phyloP scores from a whole-genome alignment of 179 eudicot species.

The Nepenthes alata region DNA sequence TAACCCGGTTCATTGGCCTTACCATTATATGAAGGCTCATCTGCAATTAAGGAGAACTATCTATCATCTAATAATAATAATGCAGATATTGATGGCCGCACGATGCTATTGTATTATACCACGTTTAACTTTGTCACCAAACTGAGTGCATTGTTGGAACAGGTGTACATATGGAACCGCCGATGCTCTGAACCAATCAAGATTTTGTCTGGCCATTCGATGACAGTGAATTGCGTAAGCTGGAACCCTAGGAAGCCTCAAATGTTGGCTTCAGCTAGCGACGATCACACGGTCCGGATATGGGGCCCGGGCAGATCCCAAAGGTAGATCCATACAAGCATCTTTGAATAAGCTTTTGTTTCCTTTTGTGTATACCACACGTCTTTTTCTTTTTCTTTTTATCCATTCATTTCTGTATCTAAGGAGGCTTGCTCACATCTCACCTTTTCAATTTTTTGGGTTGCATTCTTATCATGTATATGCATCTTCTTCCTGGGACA shows the following conservation, averaged over 20 bases:
- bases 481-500: not conserved
- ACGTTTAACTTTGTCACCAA: not conserved
- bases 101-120: not conserved
- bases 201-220: constrained; percentile 60
- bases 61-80: no score
- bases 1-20: not conserved
- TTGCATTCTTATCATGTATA: constrained; percentile 8
- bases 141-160: constrained; percentile 4
- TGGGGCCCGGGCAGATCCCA: constrained; percentile 50
- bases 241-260: constrained; percentile 72
- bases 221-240: constrained; percentile 86
- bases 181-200: constrained; percentile 49
- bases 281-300: constrained; percentile 87
- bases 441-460: constrained; percentile 2
- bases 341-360: constrained; percentile 3
- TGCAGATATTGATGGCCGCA: not conserved
- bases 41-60: not conserved
- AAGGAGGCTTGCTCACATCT: not conserved
- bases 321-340: not conserved
- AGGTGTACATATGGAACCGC: constrained; percentile 90
- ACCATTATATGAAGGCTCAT: not conserved
- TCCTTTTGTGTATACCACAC: not conserved
- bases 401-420: not conserved
- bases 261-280: constrained; percentile 94
- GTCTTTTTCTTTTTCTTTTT: not conserved